Base-by-base conservation (phyloP, 768 basidiomycete species). In the Pholiota molesta region DNA sequence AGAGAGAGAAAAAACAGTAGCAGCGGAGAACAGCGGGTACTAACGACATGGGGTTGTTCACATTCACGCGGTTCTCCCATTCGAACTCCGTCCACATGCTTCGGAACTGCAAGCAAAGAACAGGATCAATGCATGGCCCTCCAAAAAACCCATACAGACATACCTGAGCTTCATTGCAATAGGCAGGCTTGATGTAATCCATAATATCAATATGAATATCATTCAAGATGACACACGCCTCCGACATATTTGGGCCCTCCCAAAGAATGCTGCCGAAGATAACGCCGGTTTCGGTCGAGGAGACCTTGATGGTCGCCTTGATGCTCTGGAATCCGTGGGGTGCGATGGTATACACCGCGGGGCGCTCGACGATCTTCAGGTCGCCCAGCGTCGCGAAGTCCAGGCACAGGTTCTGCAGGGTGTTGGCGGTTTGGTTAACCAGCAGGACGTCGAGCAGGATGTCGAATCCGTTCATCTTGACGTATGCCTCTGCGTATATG, bases 11-110 rank as follows among this genome's bases (percentile, higher is more conserved):
- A 26, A 57, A 28, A 31, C 28, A 13, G 28, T 26, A 28, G 45
- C 8, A 23, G 23, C 16, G 9, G n/a, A 4, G 26, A 26, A 4
- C 19, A 31, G 26, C 26, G 21, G 14, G 23, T 26, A 86, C 92
- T 68, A 77, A 93, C 91, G 89, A 85, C 75, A 96, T 86, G 23
- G 86, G 76, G 51, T 89, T 92, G 66, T 88, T 89, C 58, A 98
- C 93, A 71, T 98, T 98, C 59, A 99, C 97, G 68, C 96, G 86
- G 78, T 99, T 99, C 83, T 99, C 97, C 97, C 97, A 99, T 75
- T 99, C 97, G 70, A 99, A 99, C 75, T 99, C 97, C 28, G 96
- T 99, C 97, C 97, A 97, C 95, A 97, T 97, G 74, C 87, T 93
- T 33, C 97, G 87, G 87, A 97, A 97, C 91, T 96, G 52, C 14